These are phyloP conservation scores for Tricholoma furcatifolium DNA, from an alignment of 768 basidiomycete species.

Conservation along the genomic window DNA sequence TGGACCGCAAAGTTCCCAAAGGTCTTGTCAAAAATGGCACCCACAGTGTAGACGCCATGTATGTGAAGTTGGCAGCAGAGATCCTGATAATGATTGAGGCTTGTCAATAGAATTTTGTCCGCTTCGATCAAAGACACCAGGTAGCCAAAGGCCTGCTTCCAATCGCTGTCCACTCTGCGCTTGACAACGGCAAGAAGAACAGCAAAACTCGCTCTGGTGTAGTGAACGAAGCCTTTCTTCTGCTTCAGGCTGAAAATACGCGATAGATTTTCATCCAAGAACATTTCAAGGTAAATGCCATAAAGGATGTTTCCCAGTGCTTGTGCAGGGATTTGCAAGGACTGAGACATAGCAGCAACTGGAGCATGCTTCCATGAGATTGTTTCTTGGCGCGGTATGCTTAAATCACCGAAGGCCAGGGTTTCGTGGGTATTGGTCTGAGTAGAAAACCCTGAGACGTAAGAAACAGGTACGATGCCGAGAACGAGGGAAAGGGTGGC, in stretches of 20 bases:
- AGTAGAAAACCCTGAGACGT: constrained; percentile 38
- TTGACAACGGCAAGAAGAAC: constrained; percentile 41
- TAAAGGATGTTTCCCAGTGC: constrained; percentile 38
- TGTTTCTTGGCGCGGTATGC: not conserved
- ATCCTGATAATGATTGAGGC: constrained; percentile 40
- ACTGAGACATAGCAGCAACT: not conserved
- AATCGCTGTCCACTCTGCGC: constrained; percentile 33
- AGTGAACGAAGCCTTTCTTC: constrained; percentile 32
- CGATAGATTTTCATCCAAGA: constrained; percentile 34
- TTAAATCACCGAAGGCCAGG: constrained; percentile 5
- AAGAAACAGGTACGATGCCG: constrained; percentile 39
- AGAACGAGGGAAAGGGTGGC: constrained; percentile 39
- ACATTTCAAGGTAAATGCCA: constrained; percentile 43
- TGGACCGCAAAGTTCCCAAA: constrained; percentile 6
- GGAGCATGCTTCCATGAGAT: constrained; percentile 6
- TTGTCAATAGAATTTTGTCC: constrained; percentile 24
- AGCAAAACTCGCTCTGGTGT: constrained; percentile 48
- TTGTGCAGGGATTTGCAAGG: constrained; percentile 11
- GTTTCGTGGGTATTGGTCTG: constrained; percentile 42
- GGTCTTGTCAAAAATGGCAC: constrained; percentile 10
- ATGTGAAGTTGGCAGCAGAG: constrained; percentile 43
- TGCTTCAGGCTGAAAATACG: not conserved
- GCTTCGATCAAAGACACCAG: constrained; percentile 25
- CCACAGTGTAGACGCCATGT: constrained; percentile 33
- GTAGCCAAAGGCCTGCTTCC: constrained; percentile 39